Evolutionary conservation across 2,329 filamentous ascomycete species (phyloP).

Genomic region (Cordyceps farinosa): DNA sequence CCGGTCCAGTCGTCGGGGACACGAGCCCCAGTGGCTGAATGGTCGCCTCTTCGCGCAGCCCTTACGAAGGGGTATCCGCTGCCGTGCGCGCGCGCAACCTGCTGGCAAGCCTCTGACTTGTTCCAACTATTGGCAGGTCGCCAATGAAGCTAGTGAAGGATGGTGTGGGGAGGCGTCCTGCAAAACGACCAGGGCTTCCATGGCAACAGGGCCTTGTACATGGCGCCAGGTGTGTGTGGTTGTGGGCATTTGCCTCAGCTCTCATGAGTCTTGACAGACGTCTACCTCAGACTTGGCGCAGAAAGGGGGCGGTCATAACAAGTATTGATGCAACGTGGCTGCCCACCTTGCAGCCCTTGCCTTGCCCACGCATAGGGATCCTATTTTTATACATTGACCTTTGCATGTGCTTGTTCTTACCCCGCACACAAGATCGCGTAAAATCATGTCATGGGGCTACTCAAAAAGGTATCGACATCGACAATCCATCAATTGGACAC

Average conservation of each 20-base stretch:
- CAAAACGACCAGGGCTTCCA: neutral
- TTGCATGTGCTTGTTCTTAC: conserved; percentile 1
- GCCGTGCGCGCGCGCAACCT: neutral
- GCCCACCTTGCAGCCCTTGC: neutral
- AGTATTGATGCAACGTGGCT: neutral
- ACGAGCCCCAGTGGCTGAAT: conserved; percentile 2
- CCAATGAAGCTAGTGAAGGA: neutral
- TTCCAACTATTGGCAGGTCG: neutral
- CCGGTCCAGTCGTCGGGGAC: neutral
- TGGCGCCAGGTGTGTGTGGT: neutral
- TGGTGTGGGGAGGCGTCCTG: conserved; percentile 6
- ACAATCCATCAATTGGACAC: neutral
- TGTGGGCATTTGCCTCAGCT: neutral
- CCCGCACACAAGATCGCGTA: conserved; percentile 9
- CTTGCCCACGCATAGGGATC: neutral
- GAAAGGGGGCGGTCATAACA: neutral
- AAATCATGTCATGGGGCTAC: neutral
- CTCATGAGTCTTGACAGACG: neutral
- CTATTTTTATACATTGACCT: neutral
- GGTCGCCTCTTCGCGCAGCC: conserved; percentile 1
- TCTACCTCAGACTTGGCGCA: neutral
- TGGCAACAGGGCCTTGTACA: neutral
- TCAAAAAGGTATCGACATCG: neutral
- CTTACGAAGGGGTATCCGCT: conserved; percentile 12
- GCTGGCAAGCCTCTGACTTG: neutral